Percentiles rank a stretch among this genome's conserved stretches.
phyloP scores from a whole-genome alignment of 164 flowering plant genomes.

The Nymphaea thermarum region DNA sequence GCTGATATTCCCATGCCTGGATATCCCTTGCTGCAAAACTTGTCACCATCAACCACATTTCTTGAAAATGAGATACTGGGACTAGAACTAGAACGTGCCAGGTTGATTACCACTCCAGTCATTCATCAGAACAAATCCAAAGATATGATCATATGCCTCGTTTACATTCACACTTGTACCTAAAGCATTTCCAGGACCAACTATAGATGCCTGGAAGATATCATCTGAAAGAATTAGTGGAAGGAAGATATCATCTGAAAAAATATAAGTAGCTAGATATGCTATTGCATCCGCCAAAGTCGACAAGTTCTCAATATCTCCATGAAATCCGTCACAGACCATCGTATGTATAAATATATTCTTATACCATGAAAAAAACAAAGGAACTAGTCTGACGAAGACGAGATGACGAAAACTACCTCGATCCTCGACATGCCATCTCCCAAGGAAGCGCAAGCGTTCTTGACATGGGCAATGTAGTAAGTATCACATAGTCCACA shows the following conservation, averaged over 20 bases:
- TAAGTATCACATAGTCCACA: conserved; percentile 94
- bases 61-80: not conserved
- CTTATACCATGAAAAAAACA: not conserved
- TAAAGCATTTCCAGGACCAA: conserved; percentile 92
- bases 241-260: not conserved
- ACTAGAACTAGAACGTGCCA: not conserved
- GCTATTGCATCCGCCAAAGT: too few species aligned
- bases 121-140: conserved; percentile 94
- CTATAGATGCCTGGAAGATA: conserved; percentile 66
- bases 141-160: conserved; percentile 82
- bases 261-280: too few species aligned
- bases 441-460: conserved; percentile 93
- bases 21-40: conserved; percentile 83
- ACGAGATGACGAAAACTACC: conserved; percentile 19
- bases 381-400: too few species aligned
- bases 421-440: conserved; percentile 97
- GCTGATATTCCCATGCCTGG: conserved; percentile 98
- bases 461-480: conserved; percentile 93
- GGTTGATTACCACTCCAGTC: conserved; percentile 89
- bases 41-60: not conserved
- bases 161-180: conserved; percentile 79
- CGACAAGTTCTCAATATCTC: too few species aligned
- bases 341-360: not conserved
- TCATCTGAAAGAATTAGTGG: not conserved
- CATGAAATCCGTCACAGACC: not conserved